These are phyloP conservation scores for Pyrus bretschneideri DNA, from an alignment of 306 rosid genomes.

Conservation along the genomic window DNA sequence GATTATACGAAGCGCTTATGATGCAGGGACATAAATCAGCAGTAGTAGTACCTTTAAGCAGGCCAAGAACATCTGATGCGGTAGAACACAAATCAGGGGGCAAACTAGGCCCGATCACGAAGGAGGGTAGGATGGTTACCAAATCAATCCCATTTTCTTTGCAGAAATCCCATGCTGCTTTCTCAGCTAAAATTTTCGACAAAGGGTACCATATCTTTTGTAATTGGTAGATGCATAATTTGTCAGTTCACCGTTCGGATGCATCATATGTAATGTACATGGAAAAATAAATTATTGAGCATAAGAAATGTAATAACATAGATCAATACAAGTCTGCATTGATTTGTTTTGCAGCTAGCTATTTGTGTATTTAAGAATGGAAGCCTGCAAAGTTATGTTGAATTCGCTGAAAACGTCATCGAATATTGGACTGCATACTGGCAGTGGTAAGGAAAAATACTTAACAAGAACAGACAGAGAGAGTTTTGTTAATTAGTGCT, in stretches of 20 bases:
- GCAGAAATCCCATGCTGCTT: constrained; percentile 85
- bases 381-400: not conserved
- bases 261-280: not conserved
- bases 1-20: not conserved
- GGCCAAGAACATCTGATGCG: constrained; percentile 69
- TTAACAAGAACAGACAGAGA: not conserved
- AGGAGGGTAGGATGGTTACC: constrained; percentile 60
- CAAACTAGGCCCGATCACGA: constrained; percentile 65
- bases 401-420: too few relatives aligned
- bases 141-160: constrained; percentile 50
- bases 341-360: not conserved
- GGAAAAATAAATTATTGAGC: not conserved
- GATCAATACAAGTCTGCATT: not conserved
- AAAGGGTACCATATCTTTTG: constrained; percentile 64
- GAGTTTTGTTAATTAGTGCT: not conserved
- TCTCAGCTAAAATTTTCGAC: constrained; percentile 74
- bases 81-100: constrained; percentile 70
- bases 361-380: not conserved
- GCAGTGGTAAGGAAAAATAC: too few relatives aligned
- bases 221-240: too few relatives aligned
- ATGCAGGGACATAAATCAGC: too few relatives aligned
- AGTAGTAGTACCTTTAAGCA: constrained; percentile 47
- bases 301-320: not conserved
- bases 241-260: not conserved
- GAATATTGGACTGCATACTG: too few relatives aligned